A percentile compares a stretch with the other conserved stretches of the same genome.
These are phyloP conservation scores for Schizosaccharomyces japonicus DNA, from an alignment of 805 yeast genomes.

Conservation along the genomic window DNA sequence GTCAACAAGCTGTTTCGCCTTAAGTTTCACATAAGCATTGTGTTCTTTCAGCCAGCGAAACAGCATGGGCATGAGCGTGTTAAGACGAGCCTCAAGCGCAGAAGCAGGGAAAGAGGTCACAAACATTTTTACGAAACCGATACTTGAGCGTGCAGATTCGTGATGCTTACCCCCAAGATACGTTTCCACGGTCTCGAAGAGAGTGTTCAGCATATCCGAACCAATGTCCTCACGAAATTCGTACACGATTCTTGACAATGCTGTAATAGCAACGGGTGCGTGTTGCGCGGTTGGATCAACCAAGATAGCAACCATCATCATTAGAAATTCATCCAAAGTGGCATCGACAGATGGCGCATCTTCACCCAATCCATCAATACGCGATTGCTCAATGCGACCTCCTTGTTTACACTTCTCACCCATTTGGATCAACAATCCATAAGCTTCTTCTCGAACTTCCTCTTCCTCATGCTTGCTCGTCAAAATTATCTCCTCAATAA, in stretches of 20 bases:
- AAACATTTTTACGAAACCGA: constrained; percentile 84
- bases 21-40: constrained; percentile 79
- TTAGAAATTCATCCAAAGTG: constrained; percentile 56
- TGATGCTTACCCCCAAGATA: constrained; percentile 78
- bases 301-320: constrained; percentile 86
- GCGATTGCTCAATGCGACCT: constrained; percentile 28
- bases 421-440: constrained; percentile 50
- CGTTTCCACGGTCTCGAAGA: constrained; percentile 65
- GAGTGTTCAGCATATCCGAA: constrained; percentile 41
- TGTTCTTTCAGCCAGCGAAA: constrained; percentile 91
- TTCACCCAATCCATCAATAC: constrained; percentile 20
- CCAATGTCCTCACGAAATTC: constrained; percentile 35
- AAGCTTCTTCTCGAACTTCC: constrained; percentile 65
- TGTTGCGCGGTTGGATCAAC: constrained; percentile 85
- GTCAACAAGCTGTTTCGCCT: constrained; percentile 81
- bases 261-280: constrained; percentile 89
- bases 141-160: constrained; percentile 81
- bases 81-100: constrained; percentile 39
- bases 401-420: constrained; percentile 48
- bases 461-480: constrained; percentile 83
- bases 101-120: constrained; percentile 64
- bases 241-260: constrained; percentile 61
- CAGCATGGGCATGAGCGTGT: constrained; percentile 42
- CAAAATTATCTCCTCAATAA: constrained; percentile 67
- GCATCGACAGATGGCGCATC: constrained; percentile 42